These are phyloP conservation scores for Arbutus unedo DNA, from an alignment of 148 eudicot species.

Conservation along the genomic window DNA sequence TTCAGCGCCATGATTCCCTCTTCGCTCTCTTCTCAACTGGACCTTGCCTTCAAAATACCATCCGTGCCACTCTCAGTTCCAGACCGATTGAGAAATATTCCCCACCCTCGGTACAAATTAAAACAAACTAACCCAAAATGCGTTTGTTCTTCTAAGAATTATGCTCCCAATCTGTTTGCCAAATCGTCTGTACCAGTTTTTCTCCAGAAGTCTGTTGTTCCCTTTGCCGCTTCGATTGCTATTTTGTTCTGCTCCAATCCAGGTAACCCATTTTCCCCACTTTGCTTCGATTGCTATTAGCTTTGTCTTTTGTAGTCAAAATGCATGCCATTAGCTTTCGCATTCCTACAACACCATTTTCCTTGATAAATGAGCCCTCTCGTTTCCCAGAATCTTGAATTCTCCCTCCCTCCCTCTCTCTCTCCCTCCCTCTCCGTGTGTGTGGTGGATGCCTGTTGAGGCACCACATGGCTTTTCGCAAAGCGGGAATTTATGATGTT, in stretches of 20 bases:
- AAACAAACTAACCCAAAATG: conserved; percentile 11
- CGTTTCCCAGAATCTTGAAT: neutral
- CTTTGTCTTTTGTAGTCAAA: neutral
- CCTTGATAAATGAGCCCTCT: neutral
- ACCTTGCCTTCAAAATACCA: conserved; percentile 18
- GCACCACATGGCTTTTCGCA: neutral
- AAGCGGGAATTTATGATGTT: neutral
- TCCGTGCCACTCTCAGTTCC: neutral
- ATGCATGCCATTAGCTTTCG: neutral
- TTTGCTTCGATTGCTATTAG: too few species aligned
- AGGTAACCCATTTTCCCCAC: conserved; percentile 32
- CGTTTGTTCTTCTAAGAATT: neutral
- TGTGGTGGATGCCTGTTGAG: too few species aligned
- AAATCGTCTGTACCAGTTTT: conserved; percentile 10
- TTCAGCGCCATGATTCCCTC: conserved; percentile 38
- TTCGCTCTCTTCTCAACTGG: conserved; percentile 28
- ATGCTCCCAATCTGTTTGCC: neutral
- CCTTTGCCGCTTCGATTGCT: conserved; percentile 57
- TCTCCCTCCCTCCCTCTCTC: neutral
- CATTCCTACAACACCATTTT: neutral
- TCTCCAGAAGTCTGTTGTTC: conserved; percentile 39
- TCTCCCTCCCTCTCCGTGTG: too few species aligned
- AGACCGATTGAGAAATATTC: neutral
- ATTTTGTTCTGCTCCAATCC: conserved; percentile 55
- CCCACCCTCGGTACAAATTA: neutral